Base-by-base conservation (phyloP, 192 early-diverging fungal genomes). In the Coemansia sp. region DNA sequence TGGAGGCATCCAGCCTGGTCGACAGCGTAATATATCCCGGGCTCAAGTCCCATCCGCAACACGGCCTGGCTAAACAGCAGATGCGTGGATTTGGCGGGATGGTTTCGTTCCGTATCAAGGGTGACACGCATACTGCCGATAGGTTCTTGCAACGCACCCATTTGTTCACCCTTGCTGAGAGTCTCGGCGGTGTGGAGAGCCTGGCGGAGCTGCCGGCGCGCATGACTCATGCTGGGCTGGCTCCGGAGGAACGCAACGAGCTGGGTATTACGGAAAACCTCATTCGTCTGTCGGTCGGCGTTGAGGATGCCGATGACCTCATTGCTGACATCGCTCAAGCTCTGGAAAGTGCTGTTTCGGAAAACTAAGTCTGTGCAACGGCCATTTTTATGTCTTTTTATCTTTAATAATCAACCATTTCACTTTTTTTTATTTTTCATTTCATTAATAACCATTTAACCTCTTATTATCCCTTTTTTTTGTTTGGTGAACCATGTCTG, bases 201-300 rank as follows among this genome's bases (percentile, higher is more conserved):
- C 84, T 99, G 70, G 92, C 93, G 39, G 96, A 98, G 85, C 87
- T 97, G 68, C 97, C 97, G 1, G 88, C 93, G 6, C 87, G 92
- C 62, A 99, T 99, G 96, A 99, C 97, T 17, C 97, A 99, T 68
- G 96, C 92, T 36, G 88, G 91, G 0, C 84, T 99, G 68, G 88
- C 89, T 6, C 88, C 93, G 56, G 97, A 96, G 79, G 93, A 92
- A 69, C 87, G 96, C 64, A 81, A 84, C 18, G 84, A 82, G 35
- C 77, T 99, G 35, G 97, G 96, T 45, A 94, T 98, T 67, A 95
- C 95, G 33, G 96, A 96, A 62, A 94, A 89, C 69, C 88, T 99
- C 57, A 92, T 99, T 73, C 87, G 97, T 60, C 72, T 98, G 62
- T 93, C 91, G 15, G 90, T 96, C n/a, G 97, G 97, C 65, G 88